phyloP scores from a whole-genome alignment of 495 filamentous ascomycete genomes.

The Friedmanniomyces endolithicus region DNA sequence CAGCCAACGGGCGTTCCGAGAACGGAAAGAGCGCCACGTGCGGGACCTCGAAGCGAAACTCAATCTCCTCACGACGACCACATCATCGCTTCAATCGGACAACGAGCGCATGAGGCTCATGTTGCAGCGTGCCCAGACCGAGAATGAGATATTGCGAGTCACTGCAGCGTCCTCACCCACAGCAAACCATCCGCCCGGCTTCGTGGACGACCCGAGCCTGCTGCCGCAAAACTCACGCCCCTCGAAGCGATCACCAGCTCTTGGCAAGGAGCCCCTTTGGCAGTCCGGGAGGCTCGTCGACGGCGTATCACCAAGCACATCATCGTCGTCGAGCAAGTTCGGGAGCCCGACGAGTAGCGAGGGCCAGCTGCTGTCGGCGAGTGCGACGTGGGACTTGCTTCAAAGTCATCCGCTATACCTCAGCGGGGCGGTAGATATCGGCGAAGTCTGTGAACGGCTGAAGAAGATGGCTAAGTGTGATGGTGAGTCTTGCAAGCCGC shows the following conservation, averaged over 20 bases:
- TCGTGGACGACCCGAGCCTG: slow-evolving; percentile 15
- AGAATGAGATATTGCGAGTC: slow-evolving; percentile 90
- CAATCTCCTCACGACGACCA: slow-evolving; percentile 51
- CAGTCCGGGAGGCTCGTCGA: slow-evolving; percentile 7
- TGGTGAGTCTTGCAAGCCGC: slow-evolving; percentile 11
- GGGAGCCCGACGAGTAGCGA: slow-evolving; percentile 43
- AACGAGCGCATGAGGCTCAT: slow-evolving; percentile 78
- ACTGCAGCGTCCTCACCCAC: slow-evolving; percentile 8
- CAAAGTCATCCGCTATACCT: slow-evolving; percentile 70
- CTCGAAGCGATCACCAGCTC: neutral
- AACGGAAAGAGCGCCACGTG: slow-evolving; percentile 89
- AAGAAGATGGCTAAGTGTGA: slow-evolving; percentile 73
- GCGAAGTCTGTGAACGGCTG: slow-evolving; percentile 59
- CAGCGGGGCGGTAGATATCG: slow-evolving; percentile 73
- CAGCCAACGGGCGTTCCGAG: slow-evolving; percentile 92
- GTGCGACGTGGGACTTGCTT: slow-evolving; percentile 84
- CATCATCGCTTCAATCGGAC: slow-evolving; percentile 46
- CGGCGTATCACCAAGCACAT: slow-evolving; percentile 36
- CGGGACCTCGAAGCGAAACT: slow-evolving; percentile 85
- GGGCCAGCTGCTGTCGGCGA: slow-evolving; percentile 51
- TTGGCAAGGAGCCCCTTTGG: slow-evolving; percentile 25
- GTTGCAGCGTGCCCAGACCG: slow-evolving; percentile 64
- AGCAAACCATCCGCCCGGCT: slow-evolving; percentile 7
- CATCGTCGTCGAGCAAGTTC: slow-evolving; percentile 44
- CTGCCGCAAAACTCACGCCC: slow-evolving; percentile 4